A percentile compares a stretch with the other conserved stretches of the same genome.
Conservation (phyloP, 176 grass and related monocot genomes). For the Eragrostis nindensis region DNA sequence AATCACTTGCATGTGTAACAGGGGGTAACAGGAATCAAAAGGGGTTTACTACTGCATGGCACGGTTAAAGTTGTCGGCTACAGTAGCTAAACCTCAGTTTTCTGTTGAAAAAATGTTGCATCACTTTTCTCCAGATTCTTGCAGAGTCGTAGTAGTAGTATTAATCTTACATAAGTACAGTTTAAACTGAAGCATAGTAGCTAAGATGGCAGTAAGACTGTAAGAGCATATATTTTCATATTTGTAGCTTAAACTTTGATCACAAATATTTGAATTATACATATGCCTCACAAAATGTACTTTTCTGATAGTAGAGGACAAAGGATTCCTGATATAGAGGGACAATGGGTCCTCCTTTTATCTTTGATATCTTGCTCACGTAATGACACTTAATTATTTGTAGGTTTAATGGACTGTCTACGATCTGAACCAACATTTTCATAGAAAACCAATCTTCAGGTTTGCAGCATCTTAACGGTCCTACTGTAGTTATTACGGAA, state of each 20-base stretch:
- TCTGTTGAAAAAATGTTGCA: neutral
- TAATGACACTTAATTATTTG: neutral
- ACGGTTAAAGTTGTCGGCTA: neutral
- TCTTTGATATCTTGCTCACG: neutral
- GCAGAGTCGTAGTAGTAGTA: too few relatives aligned
- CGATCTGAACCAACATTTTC: slow-evolving; percentile 17
- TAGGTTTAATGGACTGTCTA: slow-evolving; percentile 2
- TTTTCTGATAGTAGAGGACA: too few relatives aligned
- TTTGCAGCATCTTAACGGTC: slow-evolving; percentile 38
- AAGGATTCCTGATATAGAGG: too few relatives aligned
- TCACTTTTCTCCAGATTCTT: too few relatives aligned
- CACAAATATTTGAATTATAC: too few relatives aligned
- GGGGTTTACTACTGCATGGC: neutral
- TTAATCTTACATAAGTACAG: too few relatives aligned
- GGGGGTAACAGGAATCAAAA: neutral
- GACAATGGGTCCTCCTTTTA: neutral
- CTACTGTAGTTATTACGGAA: slow-evolving; percentile 11
- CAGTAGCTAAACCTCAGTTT: neutral
- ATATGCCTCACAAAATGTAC: too few relatives aligned
- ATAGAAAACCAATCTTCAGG: slow-evolving; percentile 22
- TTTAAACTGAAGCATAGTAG: too few relatives aligned
- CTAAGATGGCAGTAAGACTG: too few relatives aligned
- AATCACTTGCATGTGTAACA: neutral
- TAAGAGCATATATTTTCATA: too few relatives aligned
- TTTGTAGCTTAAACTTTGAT: too few relatives aligned